A percentile compares a stretch with the other conserved stretches of the same genome.
Conservation (phyloP, 768 basidiomycete genomes). For the Glaciozyma martinii region DNA sequence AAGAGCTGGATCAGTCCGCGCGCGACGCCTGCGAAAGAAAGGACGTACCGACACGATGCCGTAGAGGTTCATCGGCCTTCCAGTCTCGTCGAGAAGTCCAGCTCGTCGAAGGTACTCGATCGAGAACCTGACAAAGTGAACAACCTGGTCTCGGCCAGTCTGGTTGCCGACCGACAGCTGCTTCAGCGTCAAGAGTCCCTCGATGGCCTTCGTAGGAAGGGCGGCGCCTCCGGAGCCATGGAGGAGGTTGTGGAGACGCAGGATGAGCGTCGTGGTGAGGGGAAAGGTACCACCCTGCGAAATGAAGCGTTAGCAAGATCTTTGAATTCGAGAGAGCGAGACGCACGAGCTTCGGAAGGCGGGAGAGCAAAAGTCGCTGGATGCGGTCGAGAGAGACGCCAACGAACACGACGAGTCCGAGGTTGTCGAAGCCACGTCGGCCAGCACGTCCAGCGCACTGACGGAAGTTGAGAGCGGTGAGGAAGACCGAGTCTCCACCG, state of each 20-base stretch:
- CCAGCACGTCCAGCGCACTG: conserved; percentile 68
- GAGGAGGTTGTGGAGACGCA: conserved; percentile 59
- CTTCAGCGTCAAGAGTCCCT: conserved; percentile 51
- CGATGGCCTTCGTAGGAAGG: conserved; percentile 48
- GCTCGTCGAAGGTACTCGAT: conserved; percentile 61
- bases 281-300: conserved; percentile 53
- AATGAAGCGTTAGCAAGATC: neutral
- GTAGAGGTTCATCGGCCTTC: conserved; percentile 37
- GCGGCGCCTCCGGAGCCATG: conserved; percentile 52
- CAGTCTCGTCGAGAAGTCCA: conserved; percentile 49
- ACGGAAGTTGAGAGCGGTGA: conserved; percentile 48
- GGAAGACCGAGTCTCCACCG: conserved; percentile 20
- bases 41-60: conserved; percentile 20
- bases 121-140: conserved; percentile 60
- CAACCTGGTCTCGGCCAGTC: conserved; percentile 50
- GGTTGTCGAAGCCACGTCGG: conserved; percentile 56
- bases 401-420: conserved; percentile 65
- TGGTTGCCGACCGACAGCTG: conserved; percentile 53
- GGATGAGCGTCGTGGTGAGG: conserved; percentile 55
- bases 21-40: too few species aligned
- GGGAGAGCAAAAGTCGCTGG: conserved; percentile 55
- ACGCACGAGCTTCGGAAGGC: conserved; percentile 47
- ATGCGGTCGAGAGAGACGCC: conserved; percentile 57
- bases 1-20: too few species aligned
- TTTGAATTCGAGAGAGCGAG: too few species aligned